Base-by-base conservation (phyloP, 805 yeast species). In the Zygoascus bituminiphila region DNA sequence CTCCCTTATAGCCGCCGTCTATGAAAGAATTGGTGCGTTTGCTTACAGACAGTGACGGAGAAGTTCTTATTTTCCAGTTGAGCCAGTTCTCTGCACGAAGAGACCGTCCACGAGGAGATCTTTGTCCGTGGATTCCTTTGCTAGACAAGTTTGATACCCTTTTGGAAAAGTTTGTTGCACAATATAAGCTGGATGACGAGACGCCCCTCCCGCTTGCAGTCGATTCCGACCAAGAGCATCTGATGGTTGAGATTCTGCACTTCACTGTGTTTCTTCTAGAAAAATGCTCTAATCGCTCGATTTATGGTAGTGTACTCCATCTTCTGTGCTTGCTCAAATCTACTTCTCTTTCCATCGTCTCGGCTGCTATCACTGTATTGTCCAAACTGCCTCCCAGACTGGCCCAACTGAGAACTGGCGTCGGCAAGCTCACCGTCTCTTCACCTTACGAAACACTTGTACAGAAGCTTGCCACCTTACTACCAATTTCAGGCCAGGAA, bases 61-160 rank as follows among this genome's bases (percentile, higher is more conserved):
- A 59, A 10, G 70, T 69, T 10, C 70, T 82, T 42, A 68, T 80
- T 1, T 50, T 52, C 2, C 58, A 65, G 38, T 59, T 79, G 45
- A 59, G 59, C 12, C 52, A 52, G 2, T 68, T 75, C 51, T 56
- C 70, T 51, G 60, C 57, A 37, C 21, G 46, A 15, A 81, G 88
- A 88, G 75, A 74, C 25, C 67, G 81, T 21, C 82, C 87, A 7
- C 71, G 79, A 51, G 85, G 84, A 33, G 84, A 86, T 56, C 64
- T 91, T 29, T 75, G 74, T 51, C 81, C 81, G 51, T 89, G 95
- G 93, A 76, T 85, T 24, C 75, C 82, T 0, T 78, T 86, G 1
- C 69, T 91, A 56, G 84, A 88, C 62, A 71, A 82, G 56, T 78
- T 89, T 59, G 96, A 89, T 61, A 73, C 70, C 10, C 72, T 86